phyloP scores from a whole-genome alignment of 768 basidiomycete genomes.

The Boletus sp. region DNA sequence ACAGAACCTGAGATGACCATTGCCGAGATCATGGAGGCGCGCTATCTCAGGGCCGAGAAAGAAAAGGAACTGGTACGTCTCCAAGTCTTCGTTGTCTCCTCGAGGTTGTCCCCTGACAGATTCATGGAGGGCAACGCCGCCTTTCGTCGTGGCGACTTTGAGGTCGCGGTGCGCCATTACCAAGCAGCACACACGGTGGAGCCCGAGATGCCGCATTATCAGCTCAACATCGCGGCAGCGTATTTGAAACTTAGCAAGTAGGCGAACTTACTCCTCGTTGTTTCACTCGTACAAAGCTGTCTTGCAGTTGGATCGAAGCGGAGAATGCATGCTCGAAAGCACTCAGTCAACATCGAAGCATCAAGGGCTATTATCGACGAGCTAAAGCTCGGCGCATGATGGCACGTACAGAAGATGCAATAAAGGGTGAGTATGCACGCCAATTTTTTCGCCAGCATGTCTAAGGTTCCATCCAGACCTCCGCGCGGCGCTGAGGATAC shows the following conservation, averaged over 20 bases:
- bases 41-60: slow-evolving; percentile 66
- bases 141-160: slow-evolving; percentile 62
- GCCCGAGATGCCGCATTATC: slow-evolving; percentile 72
- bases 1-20: slow-evolving; percentile 52
- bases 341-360: slow-evolving; percentile 60
- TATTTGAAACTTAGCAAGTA: slow-evolving; percentile 70
- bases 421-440: slow-evolving; percentile 44
- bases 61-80: slow-evolving; percentile 64
- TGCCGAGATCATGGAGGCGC: slow-evolving; percentile 71
- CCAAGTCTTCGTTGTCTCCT: background rate
- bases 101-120: slow-evolving; percentile 2
- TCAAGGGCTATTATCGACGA: slow-evolving; percentile 69
- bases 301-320: slow-evolving; percentile 64
- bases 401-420: slow-evolving; percentile 53
- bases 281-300: slow-evolving; percentile 16
- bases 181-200: slow-evolving; percentile 61
- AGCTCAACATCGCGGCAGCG: slow-evolving; percentile 74
- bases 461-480: slow-evolving; percentile 44
- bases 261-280: slow-evolving; percentile 24
- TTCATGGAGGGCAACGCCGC: slow-evolving; percentile 59
- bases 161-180: slow-evolving; percentile 56
- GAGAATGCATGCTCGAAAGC: slow-evolving; percentile 69
- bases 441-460: no score
- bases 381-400: slow-evolving; percentile 66
- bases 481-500: slow-evolving; percentile 56